A percentile compares a stretch with the other conserved stretches of the same genome.
Conservation (phyloP, 2,329 filamentous ascomycete species). For the Aspergillus candidus region DNA sequence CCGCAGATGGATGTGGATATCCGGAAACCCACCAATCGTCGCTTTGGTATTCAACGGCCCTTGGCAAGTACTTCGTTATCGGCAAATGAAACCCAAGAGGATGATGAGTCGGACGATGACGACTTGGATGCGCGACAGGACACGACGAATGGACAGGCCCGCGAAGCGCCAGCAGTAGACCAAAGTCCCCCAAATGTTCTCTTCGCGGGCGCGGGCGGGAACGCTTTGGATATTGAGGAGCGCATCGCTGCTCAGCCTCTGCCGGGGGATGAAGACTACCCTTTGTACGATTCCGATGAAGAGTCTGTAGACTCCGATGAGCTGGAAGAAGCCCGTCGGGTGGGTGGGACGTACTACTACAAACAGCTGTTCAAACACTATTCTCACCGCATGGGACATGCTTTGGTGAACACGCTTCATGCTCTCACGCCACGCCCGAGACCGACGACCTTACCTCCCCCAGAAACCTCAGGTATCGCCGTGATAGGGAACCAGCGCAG, state of each 20-base stretch:
- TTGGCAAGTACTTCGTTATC: constrained; percentile 67
- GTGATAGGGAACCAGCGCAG: constrained; percentile 40
- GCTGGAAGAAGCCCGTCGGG: constrained; percentile 68
- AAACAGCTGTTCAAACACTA: constrained; percentile 52
- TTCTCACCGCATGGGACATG: constrained; percentile 43
- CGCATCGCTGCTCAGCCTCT: constrained; percentile 62
- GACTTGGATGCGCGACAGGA: constrained; percentile 24
- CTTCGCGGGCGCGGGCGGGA: constrained; percentile 42
- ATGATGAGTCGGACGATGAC: constrained; percentile 64
- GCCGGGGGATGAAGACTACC: constrained; percentile 63
- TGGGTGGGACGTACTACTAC: constrained; percentile 72
- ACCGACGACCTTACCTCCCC: constrained; percentile 33
- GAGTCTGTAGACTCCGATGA: constrained; percentile 70
- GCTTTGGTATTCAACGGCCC: constrained; percentile 83
- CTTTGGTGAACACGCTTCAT: constrained; percentile 43
- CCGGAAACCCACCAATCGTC: constrained; percentile 79
- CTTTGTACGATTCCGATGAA: constrained; percentile 85
- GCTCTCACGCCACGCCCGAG: constrained; percentile 48
- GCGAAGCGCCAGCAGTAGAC: constrained; percentile 43
- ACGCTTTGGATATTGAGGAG: constrained; percentile 69
- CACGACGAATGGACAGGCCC: neutral
- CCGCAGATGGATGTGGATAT: constrained; percentile 98
- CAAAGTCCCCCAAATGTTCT: constrained; percentile 35
- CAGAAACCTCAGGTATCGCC: constrained; percentile 32
- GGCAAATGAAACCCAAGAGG: constrained; percentile 70